Evolutionary conservation across 805 yeast species (phyloP).

Genomic region (Monosporozyma aquatica): DNA sequence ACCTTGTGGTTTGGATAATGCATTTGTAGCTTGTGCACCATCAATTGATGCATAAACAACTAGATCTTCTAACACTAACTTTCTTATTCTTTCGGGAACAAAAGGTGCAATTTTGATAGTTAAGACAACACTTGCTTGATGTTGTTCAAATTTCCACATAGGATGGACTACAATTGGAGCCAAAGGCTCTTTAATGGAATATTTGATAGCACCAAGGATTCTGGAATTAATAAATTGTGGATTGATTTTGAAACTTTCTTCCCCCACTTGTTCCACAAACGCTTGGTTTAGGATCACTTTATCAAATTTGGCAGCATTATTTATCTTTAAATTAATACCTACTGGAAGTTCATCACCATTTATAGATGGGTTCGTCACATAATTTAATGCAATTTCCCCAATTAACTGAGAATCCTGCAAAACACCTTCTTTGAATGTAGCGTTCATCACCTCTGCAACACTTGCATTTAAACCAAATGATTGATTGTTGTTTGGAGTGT

Average conservation of each 20-base stretch:
- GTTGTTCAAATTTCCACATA: conserved; percentile 81
- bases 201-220: conserved; percentile 76
- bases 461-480: conserved; percentile 70
- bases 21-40: conserved; percentile 57
- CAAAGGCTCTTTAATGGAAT: conserved; percentile 43
- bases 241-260: conserved; percentile 36
- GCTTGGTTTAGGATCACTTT: conserved; percentile 44
- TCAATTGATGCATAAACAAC: conserved; percentile 45
- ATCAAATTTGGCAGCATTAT: conserved; percentile 35
- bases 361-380: conserved; percentile 31
- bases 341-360: conserved; percentile 32
- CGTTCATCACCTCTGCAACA: conserved; percentile 77
- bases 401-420: conserved; percentile 51
- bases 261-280: conserved; percentile 43
- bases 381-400: conserved; percentile 84
- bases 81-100: conserved; percentile 29
- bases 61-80: conserved; percentile 29
- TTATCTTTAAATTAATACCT: conserved; percentile 36
- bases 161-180: conserved; percentile 72
- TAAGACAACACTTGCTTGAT: conserved; percentile 78
- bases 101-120: conserved; percentile 39
- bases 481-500: conserved; percentile 34
- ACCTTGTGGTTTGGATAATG: conserved; percentile 87
- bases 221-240: conserved; percentile 47
- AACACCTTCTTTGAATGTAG: conserved; percentile 60